Evolutionary conservation across 2,329 filamentous ascomycete genomes (phyloP), one percentile per base, ranked within the genome.

Genomic region (Neurospora sp.): DNA sequence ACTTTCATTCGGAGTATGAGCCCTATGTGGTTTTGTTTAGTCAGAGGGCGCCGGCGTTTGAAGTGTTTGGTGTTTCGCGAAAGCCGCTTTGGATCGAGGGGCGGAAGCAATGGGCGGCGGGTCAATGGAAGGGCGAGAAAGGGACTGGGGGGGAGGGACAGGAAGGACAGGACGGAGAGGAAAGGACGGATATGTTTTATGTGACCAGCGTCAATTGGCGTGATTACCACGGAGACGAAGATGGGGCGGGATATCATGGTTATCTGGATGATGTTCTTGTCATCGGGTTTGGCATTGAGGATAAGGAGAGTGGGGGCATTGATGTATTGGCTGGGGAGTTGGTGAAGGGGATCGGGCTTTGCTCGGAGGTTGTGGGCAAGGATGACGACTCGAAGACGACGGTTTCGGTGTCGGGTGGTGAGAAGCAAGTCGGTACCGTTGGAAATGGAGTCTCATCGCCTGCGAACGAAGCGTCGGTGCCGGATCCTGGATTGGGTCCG

Each of bases 161-260:
- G 12, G 19, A 33, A 1, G 52, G 5, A 6, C 10, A 33, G 1
- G 72, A 76, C 67, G 74, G 74, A 0, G 76, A 79, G 8, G 71
- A 68, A 1, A 79, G 81, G 33, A 83, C 82, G 0, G 84, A 87
- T 73, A 87, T 88, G 85, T 78, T 89, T 37, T 89, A 88, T 71
- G 79, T 88, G 0, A 88, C 85, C 0, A 85, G 82, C 0, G 83
- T 88, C 39, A 85, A 81, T 71, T 89, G 87, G 87, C 87, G 83
- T 75, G 75, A 62, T n/a, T 62, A 62, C 1, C 52, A 62, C 1
- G 28, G 15, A 0, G 52, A 57, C 4, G 52, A 2, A 72, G 0
- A 76, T 76, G 81, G 80, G 0, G 77, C 81, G 71, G 82, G 75
- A 38, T 88, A 88, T 72, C 84, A 88, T 73, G 87, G 87, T 0